Evolutionary conservation across 2,329 filamentous ascomycete genomes (phyloP), one percentile per base, ranked within the genome.

Genomic region (Hawksworthiomyces lignivorus): DNA sequence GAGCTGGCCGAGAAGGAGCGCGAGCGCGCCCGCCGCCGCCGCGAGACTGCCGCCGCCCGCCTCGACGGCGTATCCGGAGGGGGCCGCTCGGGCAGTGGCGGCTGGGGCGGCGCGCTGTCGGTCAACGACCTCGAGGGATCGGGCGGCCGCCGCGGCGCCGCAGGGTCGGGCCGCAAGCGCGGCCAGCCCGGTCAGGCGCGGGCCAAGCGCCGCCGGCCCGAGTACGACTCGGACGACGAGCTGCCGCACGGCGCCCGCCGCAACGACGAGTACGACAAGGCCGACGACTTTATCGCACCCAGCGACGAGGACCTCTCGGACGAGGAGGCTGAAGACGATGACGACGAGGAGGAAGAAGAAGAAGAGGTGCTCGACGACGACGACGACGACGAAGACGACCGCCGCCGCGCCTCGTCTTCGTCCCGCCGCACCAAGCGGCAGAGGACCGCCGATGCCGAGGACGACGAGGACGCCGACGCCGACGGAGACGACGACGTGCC

Each of bases 181-280:
- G 69, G 72, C 18, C 31, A 18, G 9, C 63, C 69, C 0, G 72
- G 73, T 10, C 60, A 63, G 11, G 60, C 64, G 22, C 73, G 73
- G 48, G 61, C 65, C 34, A 77, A 75, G 62, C 68, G 70, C 53
- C 68, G 70, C 24, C 68, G 71, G 29, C 67, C 71, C 45, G 84
- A 85, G 51, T 84, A 87, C 47, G 84, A 89, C 53, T 86, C 86
- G 8, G 85, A 88, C 52, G 83, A 87, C 51, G 83, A 85, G 45
- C 68, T 80, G 27, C 76, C 77, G 14, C 72, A 74, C 28, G 75
- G 77, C 24, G 68, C 67, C 34, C 72, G 72, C 24, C 74, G 76
- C 39, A 73, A 82, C 46, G 82, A 89, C 50, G 82, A 87, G 52
- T 90, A 90, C 56, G 84, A 89, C 48, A 73, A 82, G 56, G 83